Conservation (phyloP, 352 stramenopile species). For the Globisporangium orthogonon region DNA sequence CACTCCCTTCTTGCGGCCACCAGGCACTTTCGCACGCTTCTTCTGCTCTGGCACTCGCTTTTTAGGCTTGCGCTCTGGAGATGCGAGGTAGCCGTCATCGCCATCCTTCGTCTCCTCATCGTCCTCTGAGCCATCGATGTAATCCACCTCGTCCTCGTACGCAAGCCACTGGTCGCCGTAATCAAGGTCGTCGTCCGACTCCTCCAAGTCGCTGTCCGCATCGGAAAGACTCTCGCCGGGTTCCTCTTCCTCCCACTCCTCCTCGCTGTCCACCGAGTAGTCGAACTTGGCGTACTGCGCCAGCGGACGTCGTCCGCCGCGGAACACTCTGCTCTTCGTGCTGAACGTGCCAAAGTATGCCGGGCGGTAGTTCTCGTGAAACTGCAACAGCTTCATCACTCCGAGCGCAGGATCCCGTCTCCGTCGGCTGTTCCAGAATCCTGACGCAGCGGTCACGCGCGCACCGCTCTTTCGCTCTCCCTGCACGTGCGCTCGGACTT, state of each 20-base stretch:
- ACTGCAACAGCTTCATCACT: slow-evolving; percentile 84
- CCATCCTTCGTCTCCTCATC: slow-evolving; percentile 15
- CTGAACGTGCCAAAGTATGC: slow-evolving; percentile 80
- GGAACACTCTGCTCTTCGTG: slow-evolving; percentile 42
- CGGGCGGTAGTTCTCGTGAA: slow-evolving; percentile 77
- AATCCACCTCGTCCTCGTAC: slow-evolving; percentile 86
- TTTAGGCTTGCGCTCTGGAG: slow-evolving; percentile 24
- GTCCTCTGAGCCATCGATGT: slow-evolving; percentile 44
- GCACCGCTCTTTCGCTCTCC: slow-evolving; percentile 11
- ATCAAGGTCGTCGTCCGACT: slow-evolving; percentile 75
- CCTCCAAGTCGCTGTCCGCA: slow-evolving; percentile 60
- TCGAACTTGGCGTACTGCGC: slow-evolving; percentile 60
- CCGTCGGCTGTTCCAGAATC: slow-evolving; percentile 46
- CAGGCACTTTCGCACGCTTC: slow-evolving; percentile 22
- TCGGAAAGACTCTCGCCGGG: slow-evolving; percentile 77
- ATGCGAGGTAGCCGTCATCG: slow-evolving; percentile 18
- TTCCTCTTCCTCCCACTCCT: slow-evolving; percentile 88
- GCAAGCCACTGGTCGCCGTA: slow-evolving; percentile 83
- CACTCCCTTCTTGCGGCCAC: slow-evolving; percentile 37
- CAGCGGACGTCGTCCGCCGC: slow-evolving; percentile 56
- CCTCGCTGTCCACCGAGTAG: slow-evolving; percentile 79
- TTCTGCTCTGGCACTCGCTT: slow-evolving; percentile 48
- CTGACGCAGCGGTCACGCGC: slow-evolving; percentile 14
- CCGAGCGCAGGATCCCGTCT: slow-evolving; percentile 52
- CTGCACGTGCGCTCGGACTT: slow-evolving; percentile 8